Evolutionary conservation across 1,284 basidiomycete species (phyloP), one percentile per base, ranked within the genome.

Genomic region (Chiua sp.): DNA sequence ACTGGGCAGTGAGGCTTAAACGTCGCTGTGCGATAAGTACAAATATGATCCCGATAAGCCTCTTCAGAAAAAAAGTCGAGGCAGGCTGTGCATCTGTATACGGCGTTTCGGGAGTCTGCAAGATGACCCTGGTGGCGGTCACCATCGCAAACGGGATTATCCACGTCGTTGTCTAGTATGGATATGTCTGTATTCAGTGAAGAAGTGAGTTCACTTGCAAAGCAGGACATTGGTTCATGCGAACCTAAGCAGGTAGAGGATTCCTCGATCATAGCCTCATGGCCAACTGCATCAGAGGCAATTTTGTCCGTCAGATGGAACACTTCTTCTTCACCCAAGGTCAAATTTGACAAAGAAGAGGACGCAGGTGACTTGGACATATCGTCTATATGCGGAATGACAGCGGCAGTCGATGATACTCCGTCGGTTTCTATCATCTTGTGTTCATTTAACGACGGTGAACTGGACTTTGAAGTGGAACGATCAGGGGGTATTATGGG

Each of bases 21-120:
- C 47, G 63, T 57, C 2, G 23, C 16, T 12, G 55, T 39, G 28
- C 56, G 62, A 47, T 53, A 52, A n/a, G 49, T 44, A 50, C 72
- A 74, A 44, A 55, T 37, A 32, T 72, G 73, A 42, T 49, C 12
- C 33, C 16, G 64, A 46, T 59, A 52, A 1, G 51, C 55, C 12
- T 55, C 54, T 39, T 59, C 59, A 0, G 63, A 60, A 53, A 73
- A 73, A 28, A 55, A 5, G n/a, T 18, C 28, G 16, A 63, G 16
- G 52, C 72, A 72, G 18, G 59, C 56, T 13, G 49, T 54, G 47
- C 72, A 72, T 6, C 37, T 59, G 28, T 58, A 65, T 11, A n/a
- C 10, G 6, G 33, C 26, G 10, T 47, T 32, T 7, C 18, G 22
- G 39, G 16, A 18, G 23, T 26, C 48, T 23, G 20, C 23, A 23